These are phyloP conservation scores for Purshia tridentata DNA, from an alignment of 306 rosid genomes.

Conservation along the genomic window DNA sequence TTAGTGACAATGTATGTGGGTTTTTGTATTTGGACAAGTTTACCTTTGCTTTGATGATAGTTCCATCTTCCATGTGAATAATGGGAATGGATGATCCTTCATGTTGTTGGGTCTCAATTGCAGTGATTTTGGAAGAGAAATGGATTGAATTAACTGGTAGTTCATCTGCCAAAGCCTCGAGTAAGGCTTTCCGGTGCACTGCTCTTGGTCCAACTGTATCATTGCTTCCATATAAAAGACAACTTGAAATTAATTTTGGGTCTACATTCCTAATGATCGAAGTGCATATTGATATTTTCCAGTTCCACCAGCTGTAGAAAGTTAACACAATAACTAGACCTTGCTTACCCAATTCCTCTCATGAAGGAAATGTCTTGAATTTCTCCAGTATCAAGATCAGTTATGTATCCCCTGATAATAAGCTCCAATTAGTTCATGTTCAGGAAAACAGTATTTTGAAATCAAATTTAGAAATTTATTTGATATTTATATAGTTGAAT, in stretches of 20 bases:
- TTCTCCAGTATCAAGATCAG: conserved; percentile 10
- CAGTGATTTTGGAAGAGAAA: conserved; percentile 17
- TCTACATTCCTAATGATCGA: background rate
- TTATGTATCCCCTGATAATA: conserved; percentile 5
- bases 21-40: background rate
- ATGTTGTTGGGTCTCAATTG: conserved; percentile 1
- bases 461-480: no score
- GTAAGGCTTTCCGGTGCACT: conserved; percentile 20
- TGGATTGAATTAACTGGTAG: conserved; percentile 16
- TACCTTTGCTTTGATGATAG: conserved; percentile 25
- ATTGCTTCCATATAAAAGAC: background rate
- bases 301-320: background rate
- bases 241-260: no score
- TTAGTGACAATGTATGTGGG: background rate
- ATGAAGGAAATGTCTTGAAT: background rate
- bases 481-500: no score
- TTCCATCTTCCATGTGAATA: conserved; percentile 24
- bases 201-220: background rate
- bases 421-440: background rate
- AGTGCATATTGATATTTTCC: no score
- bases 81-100: conserved; percentile 15
- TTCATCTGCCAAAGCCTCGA: conserved; percentile 22
- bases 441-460: no score
- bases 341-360: background rate
- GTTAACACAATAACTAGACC: background rate